Evolutionary conservation across 73 alveolate genomes (phyloP).

Genomic region (Loxodes magnus): DNA sequence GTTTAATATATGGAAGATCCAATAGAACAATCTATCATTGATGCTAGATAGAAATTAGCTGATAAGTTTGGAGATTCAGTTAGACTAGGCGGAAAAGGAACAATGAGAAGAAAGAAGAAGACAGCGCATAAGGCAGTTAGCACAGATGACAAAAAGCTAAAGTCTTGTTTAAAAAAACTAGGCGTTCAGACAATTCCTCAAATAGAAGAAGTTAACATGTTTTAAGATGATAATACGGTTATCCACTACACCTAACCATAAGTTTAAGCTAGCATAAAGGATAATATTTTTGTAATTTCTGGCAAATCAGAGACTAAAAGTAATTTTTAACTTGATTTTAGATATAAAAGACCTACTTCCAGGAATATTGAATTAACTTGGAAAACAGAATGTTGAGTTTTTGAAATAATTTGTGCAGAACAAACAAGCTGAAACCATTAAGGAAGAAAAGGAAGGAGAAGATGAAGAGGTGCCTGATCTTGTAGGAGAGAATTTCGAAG

Average conservation of each 20-base stretch:
- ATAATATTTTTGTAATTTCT: constrained; percentile 65
- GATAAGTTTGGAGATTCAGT: constrained; percentile 46
- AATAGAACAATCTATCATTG: constrained; percentile 32
- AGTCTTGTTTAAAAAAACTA: constrained; percentile 55
- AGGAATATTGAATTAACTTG: constrained; percentile 69
- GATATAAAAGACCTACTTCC: constrained; percentile 57
- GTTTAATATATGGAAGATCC: constrained; percentile 25
- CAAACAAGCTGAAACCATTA: constrained; percentile 22
- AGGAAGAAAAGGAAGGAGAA: constrained; percentile 35
- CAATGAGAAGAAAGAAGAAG: constrained; percentile 61
- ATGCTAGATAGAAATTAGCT: constrained; percentile 51
- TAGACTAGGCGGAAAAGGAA: constrained; percentile 73
- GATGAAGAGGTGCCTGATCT: constrained; percentile 60
- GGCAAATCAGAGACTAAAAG: constrained; percentile 76
- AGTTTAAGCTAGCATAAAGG: constrained; percentile 69
- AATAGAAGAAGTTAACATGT: constrained; percentile 73
- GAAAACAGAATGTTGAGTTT: constrained; percentile 53
- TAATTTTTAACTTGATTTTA: not conserved
- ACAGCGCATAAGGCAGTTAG: constrained; percentile 40
- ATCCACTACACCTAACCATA: constrained; percentile 66
- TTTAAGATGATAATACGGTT: constrained; percentile 80
- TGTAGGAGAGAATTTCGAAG: no score
- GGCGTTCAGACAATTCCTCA: constrained; percentile 68
- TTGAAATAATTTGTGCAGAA: constrained; percentile 39
- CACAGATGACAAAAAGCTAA: constrained; percentile 60